These are phyloP conservation scores for Leishmania mexicana DNA, from an alignment of 208 protist species.

Conservation along the genomic window DNA sequence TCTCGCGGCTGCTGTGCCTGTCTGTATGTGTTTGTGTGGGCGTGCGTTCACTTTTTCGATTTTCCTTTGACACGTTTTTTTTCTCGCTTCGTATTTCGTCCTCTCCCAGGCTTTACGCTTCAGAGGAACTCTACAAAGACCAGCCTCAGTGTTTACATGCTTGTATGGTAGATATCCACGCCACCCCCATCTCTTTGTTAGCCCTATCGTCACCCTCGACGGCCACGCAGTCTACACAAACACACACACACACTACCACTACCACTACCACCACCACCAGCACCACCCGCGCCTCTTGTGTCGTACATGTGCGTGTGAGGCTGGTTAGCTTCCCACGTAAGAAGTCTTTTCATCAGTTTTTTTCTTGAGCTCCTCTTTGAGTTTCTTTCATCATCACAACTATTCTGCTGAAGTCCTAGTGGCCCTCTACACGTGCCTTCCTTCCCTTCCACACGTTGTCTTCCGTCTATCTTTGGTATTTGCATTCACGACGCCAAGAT, in stretches of 20 bases:
- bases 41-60: background rate
- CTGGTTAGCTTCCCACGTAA: background rate
- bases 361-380: background rate
- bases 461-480: background rate
- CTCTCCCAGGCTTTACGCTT: background rate
- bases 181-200: conserved; percentile 18
- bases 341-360: background rate
- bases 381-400: background rate
- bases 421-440: background rate
- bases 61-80: background rate
- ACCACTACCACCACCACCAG: background rate
- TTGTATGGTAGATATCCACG: background rate
- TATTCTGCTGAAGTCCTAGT: background rate
- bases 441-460: background rate
- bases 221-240: background rate
- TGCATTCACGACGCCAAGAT: conserved; percentile 29
- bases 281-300: background rate
- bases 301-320: conserved; percentile 4
- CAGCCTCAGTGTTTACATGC: background rate
- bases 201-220: background rate
- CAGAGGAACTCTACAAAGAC: background rate
- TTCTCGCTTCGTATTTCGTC: background rate
- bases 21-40: background rate
- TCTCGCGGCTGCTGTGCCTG: background rate
- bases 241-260: background rate